Conservation (phyloP, 176 grass and related monocot genomes). For the Zizania latifolia region DNA sequence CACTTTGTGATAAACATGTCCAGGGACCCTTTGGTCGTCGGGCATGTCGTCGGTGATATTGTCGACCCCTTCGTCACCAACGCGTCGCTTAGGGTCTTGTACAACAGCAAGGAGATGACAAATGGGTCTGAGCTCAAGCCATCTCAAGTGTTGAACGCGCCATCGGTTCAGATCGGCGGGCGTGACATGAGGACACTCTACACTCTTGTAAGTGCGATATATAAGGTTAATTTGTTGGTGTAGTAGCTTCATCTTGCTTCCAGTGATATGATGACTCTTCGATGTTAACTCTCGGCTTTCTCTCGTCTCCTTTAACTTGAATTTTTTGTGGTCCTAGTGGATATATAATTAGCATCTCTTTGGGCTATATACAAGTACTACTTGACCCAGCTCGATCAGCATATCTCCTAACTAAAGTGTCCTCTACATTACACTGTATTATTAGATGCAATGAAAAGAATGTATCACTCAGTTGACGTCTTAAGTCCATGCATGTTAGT, state of each 20-base stretch:
- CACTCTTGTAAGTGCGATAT: conserved; percentile 66
- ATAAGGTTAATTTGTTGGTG: background rate
- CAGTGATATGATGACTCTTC: background rate
- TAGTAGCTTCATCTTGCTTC: background rate
- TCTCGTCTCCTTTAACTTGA: background rate
- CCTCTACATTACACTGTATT: background rate
- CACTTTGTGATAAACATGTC: conserved; percentile 48
- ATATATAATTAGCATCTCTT: background rate
- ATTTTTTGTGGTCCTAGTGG: conserved; percentile 2
- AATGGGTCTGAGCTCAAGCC: conserved; percentile 82
- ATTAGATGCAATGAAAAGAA: conserved; percentile 11
- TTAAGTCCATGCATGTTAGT: background rate
- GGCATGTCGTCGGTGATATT: conserved; percentile 78
- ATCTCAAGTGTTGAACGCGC: conserved; percentile 61
- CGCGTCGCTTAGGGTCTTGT: conserved; percentile 55
- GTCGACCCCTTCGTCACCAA: conserved; percentile 61
- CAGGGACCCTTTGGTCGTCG: conserved; percentile 75
- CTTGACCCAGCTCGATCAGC: conserved; percentile 18
- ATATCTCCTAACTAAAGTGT: conserved; percentile 26
- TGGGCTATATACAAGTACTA: background rate
- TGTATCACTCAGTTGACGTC: conserved; percentile 8
- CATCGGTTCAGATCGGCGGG: conserved; percentile 55
- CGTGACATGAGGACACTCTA: conserved; percentile 79
- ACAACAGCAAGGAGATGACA: conserved; percentile 71
- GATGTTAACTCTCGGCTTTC: background rate